A percentile compares a stretch with the other conserved stretches of the same genome.
These are phyloP conservation scores for Ampelomyces quisqualis DNA, from an alignment of 2,329 filamentous ascomycete species.

Conservation along the genomic window DNA sequence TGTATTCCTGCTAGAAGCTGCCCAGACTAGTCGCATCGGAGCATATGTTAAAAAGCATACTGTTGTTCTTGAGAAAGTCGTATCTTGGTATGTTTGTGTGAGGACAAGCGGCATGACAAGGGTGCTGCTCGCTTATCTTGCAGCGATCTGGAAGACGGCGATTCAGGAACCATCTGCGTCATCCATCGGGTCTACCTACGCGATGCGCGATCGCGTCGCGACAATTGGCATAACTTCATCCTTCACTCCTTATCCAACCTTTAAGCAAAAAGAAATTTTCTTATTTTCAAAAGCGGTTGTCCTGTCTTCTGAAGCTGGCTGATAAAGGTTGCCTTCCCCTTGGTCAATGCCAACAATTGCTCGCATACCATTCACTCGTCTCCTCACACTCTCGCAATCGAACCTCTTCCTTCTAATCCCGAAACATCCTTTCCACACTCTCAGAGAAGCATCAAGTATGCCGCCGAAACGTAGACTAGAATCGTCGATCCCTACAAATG, in stretches of 20 bases:
- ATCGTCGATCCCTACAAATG: slow-evolving; percentile 34
- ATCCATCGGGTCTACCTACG: slow-evolving; percentile 27
- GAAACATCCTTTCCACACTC: neutral
- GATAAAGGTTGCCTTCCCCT: neutral
- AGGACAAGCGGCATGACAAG: neutral
- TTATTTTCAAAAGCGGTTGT: no score
- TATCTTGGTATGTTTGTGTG: neutral
- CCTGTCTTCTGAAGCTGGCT: no score
- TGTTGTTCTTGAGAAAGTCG: no score
- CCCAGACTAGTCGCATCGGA: no score
- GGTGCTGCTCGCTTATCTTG: slow-evolving; percentile 24
- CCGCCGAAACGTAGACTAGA: slow-evolving; percentile 19
- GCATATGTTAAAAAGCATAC: no score
- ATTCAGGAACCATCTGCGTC: slow-evolving; percentile 31
- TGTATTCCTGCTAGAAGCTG: no score
- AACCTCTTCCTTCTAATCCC: neutral
- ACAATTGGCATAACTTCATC: neutral
- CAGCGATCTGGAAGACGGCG: slow-evolving; percentile 22
- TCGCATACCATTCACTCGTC: neutral
- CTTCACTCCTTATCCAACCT: neutral
- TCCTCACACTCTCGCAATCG: no score
- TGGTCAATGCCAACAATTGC: neutral
- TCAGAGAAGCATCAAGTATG: slow-evolving; percentile 10
- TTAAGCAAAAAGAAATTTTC: neutral
- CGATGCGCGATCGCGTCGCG: slow-evolving; percentile 12